A percentile compares a stretch with the other conserved stretches of the same genome.
Conservation (phyloP, 2,329 filamentous ascomycete species). For the Sclerotinia subarctica region DNA sequence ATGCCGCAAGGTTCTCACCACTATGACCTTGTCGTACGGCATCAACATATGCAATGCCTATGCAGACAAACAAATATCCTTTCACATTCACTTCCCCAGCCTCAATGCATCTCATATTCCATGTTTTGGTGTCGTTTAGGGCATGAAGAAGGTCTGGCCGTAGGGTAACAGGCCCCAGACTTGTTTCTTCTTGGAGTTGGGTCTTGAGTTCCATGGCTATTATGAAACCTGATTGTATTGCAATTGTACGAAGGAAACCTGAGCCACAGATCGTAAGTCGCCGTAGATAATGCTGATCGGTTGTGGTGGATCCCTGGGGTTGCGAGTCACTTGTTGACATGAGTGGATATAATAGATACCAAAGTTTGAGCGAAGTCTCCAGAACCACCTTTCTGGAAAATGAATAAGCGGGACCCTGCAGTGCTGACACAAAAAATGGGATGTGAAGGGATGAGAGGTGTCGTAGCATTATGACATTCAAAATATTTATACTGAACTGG, state of each 20-base stretch:
- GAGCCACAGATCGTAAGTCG: not conserved
- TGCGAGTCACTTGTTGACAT: constrained; percentile 22
- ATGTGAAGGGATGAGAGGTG: constrained; percentile 56
- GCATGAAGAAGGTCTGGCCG: constrained; percentile 45
- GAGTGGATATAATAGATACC: constrained; percentile 41
- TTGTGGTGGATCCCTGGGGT: not conserved
- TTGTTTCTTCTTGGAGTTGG: constrained; percentile 44
- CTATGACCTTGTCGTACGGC: constrained; percentile 41
- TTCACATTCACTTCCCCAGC: constrained; percentile 47
- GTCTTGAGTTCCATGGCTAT: constrained; percentile 44
- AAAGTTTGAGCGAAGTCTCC: constrained; percentile 49
- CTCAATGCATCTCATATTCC: constrained; percentile 40
- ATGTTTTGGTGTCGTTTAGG: constrained; percentile 43
- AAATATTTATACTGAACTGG: constrained; percentile 44
- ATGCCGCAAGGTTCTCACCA: constrained; percentile 38
- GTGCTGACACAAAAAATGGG: constrained; percentile 46
- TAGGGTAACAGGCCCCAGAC: constrained; percentile 39
- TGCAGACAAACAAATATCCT: constrained; percentile 38
- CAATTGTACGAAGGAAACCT: constrained; percentile 23
- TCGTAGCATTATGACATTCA: constrained; percentile 52
- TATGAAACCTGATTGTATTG: constrained; percentile 40
- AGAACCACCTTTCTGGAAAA: constrained; percentile 50
- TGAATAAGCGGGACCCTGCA: constrained; percentile 46
- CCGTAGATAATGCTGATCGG: not conserved
- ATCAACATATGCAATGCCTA: constrained; percentile 45